A percentile compares a stretch with the other conserved stretches of the same genome.
Evolutionary conservation across 208 protist species (phyloP).

Genomic region (Acanthamoeba royreba): DNA sequence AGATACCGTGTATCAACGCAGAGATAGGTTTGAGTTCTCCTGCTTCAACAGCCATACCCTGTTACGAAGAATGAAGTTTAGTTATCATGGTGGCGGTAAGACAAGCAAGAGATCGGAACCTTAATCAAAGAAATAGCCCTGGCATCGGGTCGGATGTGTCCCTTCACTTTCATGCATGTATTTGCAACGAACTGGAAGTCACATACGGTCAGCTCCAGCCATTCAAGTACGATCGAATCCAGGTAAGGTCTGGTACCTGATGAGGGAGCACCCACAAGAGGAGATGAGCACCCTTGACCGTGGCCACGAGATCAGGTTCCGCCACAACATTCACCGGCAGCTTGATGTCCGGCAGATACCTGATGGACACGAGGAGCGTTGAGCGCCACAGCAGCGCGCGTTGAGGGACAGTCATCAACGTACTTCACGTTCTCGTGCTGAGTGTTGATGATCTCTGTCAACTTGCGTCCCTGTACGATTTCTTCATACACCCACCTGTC

Average conservation of each 20-base stretch:
- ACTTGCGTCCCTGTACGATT: slow-evolving; percentile 61
- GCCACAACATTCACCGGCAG: slow-evolving; percentile 64
- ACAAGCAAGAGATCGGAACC: neutral
- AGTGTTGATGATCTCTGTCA: slow-evolving; percentile 76
- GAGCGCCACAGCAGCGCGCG: neutral
- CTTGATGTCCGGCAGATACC: slow-evolving; percentile 54
- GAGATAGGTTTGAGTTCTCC: neutral
- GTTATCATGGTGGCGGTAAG: neutral
- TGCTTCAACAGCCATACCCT: slow-evolving; percentile 58
- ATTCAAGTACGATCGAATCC: neutral
- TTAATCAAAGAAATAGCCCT: slow-evolving; percentile 78
- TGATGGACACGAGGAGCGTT: neutral
- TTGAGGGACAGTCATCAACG: neutral
- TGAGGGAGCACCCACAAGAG: slow-evolving; percentile 79
- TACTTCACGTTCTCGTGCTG: slow-evolving; percentile 79
- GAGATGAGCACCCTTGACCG: slow-evolving; percentile 63
- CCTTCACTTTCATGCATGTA: slow-evolving; percentile 54
- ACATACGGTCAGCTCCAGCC: neutral
- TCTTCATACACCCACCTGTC: slow-evolving; percentile 75
- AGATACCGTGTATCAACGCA: neutral
- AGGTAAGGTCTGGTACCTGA: slow-evolving; percentile 32
- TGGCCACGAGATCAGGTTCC: slow-evolving; percentile 51
- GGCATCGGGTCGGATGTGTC: neutral
- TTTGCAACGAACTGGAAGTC: slow-evolving; percentile 40
- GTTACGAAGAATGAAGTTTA: neutral